These are phyloP conservation scores for Colletotrichum lini DNA, from an alignment of 2,329 filamentous ascomycete species.

Conservation along the genomic window DNA sequence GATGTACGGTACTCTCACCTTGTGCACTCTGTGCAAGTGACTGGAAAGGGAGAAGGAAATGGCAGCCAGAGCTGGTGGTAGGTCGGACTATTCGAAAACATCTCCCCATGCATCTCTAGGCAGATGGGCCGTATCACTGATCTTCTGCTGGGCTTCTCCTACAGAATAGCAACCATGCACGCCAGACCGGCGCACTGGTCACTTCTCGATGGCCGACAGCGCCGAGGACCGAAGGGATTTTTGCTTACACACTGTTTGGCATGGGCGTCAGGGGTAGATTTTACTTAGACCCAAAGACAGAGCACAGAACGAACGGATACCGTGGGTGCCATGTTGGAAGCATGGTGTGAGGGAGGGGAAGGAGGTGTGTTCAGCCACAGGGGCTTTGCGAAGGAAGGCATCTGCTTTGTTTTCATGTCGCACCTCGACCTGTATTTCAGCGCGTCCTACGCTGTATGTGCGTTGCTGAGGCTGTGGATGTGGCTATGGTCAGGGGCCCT, in stretches of 20 bases:
- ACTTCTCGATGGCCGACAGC: constrained; percentile 20
- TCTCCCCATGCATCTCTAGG: neutral
- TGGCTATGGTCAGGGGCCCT: constrained; percentile 5
- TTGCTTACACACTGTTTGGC: neutral
- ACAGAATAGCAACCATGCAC: neutral
- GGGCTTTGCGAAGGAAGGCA: neutral
- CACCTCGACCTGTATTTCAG: neutral
- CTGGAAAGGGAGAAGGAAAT: constrained; percentile 13
- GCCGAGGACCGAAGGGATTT: constrained; percentile 15
- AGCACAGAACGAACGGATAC: neutral
- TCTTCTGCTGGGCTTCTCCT: constrained; percentile 4
- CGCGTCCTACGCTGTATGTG: neutral
- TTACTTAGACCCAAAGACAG: neutral
- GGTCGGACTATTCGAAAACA: neutral
- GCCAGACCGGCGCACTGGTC: constrained; percentile 27
- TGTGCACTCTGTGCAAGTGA: neutral
- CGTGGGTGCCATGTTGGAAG: neutral
- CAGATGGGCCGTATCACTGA: neutral
- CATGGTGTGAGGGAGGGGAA: neutral
- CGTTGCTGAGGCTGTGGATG: neutral
- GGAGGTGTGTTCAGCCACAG: constrained; percentile 17
- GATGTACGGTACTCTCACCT: too few species aligned
- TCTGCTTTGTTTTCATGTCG: constrained; percentile 9
- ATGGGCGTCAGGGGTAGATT: constrained; percentile 2
- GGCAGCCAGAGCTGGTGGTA: constrained; percentile 2